Percentiles rank a stretch among this genome's conserved stretches.
Evolutionary conservation across 371 early-diverging fungal species (phyloP).

Genomic region (Mortierella sp.): DNA sequence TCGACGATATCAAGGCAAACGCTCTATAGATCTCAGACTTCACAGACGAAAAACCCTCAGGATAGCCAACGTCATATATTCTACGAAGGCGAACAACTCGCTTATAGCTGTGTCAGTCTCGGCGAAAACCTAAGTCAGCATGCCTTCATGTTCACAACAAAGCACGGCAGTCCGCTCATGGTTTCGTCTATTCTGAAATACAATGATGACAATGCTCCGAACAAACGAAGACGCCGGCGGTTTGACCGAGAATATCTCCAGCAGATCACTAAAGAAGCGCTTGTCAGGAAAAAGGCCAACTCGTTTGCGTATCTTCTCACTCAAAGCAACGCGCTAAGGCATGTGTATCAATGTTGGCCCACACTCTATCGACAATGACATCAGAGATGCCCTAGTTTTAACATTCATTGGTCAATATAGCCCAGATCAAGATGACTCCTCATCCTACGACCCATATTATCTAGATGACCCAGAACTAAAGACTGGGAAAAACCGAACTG

Average conservation of each 20-base stretch:
- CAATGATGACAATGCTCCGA: conserved; percentile 51
- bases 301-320: conserved; percentile 45
- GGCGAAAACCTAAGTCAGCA: conserved; percentile 50
- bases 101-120: conserved; percentile 41
- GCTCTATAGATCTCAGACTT: conserved; percentile 8
- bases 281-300: conserved; percentile 50
- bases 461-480: conserved; percentile 76
- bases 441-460: conserved; percentile 68
- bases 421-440: conserved; percentile 46
- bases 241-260: conserved; percentile 54
- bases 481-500: conserved; percentile 71
- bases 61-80: conserved; percentile 45
- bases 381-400: neutral
- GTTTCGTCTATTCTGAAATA: conserved; percentile 43
- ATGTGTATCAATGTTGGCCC: neutral
- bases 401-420: conserved; percentile 6
- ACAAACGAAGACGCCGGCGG: conserved; percentile 39
- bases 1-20: conserved; percentile 7
- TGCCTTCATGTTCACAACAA: conserved; percentile 51
- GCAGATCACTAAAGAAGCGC: conserved; percentile 55
- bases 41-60: conserved; percentile 10
- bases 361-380: neutral
- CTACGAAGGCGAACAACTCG: conserved; percentile 32
- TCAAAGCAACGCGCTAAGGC: conserved; percentile 49
- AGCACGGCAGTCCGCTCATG: conserved; percentile 42